A percentile compares a stretch with the other conserved stretches of the same genome.
These are phyloP conservation scores for Craterostigma plantagineum DNA, from an alignment of 257 asterid species.

Conservation along the genomic window DNA sequence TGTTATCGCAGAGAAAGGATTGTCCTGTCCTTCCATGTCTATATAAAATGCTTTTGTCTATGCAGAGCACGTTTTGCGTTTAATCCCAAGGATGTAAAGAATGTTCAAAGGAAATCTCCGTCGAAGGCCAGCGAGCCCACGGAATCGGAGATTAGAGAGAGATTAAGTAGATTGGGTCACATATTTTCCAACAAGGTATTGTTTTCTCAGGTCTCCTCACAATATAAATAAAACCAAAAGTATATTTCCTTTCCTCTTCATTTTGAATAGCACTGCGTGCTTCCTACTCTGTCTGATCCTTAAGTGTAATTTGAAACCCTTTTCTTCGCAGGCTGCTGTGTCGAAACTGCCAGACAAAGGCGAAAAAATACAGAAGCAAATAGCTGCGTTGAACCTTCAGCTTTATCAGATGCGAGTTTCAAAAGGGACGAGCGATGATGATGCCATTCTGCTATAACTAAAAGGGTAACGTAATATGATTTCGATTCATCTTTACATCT, in stretches of 20 bases:
- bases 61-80: constrained; percentile 54
- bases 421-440: no score
- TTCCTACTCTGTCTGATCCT: not conserved
- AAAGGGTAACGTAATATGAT: not conserved
- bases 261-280: not conserved
- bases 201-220: not conserved
- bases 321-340: constrained; percentile 26
- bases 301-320: not conserved
- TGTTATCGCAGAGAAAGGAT: not conserved
- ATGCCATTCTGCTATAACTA: no score
- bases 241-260: no score
- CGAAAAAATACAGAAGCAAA: constrained; percentile 38
- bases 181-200: constrained; percentile 38
- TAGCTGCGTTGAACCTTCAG: constrained; percentile 30
- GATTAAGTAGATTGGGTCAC: constrained; percentile 34
- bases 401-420: constrained; percentile 23
- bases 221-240: not conserved
- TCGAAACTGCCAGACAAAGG: constrained; percentile 68
- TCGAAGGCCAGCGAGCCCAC: constrained; percentile 28
- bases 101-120: constrained; percentile 20
- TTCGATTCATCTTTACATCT: no score
- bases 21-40: constrained; percentile 1
- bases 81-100: constrained; percentile 64
- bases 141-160: constrained; percentile 44
- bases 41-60: constrained; percentile 6